Conservation (phyloP, 1,139 yeast genomes). For the Hyphopichia khmerensis region DNA sequence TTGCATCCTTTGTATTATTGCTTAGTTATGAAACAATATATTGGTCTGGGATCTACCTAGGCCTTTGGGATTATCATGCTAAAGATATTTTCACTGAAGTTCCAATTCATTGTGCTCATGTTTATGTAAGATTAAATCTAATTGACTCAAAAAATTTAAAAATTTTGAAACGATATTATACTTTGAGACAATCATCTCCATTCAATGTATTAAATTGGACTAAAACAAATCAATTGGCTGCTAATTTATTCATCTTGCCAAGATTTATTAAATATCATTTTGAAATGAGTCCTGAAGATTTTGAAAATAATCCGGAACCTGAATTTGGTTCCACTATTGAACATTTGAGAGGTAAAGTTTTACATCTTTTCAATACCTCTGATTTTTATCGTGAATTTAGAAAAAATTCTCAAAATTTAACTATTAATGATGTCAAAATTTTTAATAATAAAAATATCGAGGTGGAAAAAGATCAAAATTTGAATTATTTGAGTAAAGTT, state of each 20-base stretch:
- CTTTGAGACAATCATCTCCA: constrained; percentile 24
- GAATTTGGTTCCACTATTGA: constrained; percentile 70
- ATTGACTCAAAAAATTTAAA: constrained; percentile 20
- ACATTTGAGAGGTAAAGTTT: constrained; percentile 55
- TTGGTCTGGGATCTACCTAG: constrained; percentile 48
- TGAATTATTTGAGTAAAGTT: constrained; percentile 56
- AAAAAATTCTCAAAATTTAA: constrained; percentile 14
- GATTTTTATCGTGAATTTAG: constrained; percentile 32
- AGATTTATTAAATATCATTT: constrained; percentile 60
- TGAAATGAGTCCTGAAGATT: constrained; percentile 82
- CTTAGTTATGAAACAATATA: constrained; percentile 44
- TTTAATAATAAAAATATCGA: constrained; percentile 29
- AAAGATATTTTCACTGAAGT: constrained; percentile 65
- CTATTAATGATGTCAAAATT: constrained; percentile 23
- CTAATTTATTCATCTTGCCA: constrained; percentile 20
- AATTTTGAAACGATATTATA: constrained; percentile 26
- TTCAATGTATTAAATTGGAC: constrained; percentile 26
- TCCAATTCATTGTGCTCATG: constrained; percentile 78
- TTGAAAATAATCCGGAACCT: constrained; percentile 53
- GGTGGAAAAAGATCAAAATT: constrained; percentile 30
- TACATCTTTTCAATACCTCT: constrained; percentile 54
- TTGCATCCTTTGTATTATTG: constrained; percentile 33
- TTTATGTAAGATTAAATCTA: constrained; percentile 53
- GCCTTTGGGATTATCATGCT: constrained; percentile 61
- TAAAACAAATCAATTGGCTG: constrained; percentile 27